Evolutionary conservation across 208 protist genomes (phyloP), one percentile per base, ranked within the genome.

Genomic region (Naegleria fowleri): DNA sequence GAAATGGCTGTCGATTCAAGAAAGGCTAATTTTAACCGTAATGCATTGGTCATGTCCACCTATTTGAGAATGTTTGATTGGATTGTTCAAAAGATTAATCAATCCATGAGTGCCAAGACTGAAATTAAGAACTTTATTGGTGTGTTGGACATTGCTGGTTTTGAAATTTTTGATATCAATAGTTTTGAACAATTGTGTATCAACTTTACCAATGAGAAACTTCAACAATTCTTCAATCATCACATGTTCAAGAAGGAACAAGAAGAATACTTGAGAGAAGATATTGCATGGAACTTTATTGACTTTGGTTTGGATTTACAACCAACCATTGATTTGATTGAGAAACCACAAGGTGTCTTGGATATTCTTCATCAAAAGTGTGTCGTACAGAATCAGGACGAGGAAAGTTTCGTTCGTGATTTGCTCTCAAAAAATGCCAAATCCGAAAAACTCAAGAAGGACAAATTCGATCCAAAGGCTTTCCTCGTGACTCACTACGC

Each of bases 161-260:
- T 99, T 91, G 98, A 99, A 93, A 97, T 97, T 90, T 99, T 99
- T 92, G 93, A 94, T 85, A 88, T 93, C 51, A 99, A 99, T 94
- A 96, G 94, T 93, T 99, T 99, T 92, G 98, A 99, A 94, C 97
- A 99, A 94, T 92, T 99, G 19, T 99, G 97, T 86, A 93, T 93
- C 92, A 93, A 93, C 55, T 90, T 93, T 79, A 92, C 92, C 1
- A 92, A 93, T 67, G 92, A 93, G 86, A 91, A 91, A 39, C 51
- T 93, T 5, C 92, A 93, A 88, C 86, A 91, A 84, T 92, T 93
- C 59, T 93, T 93, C 92, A 92, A 93, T 43, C 19, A 91, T 36
- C 92, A 93, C 87, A 92, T 93, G 59, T 93, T 93, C 51, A 83
- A 51, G 29, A 92, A 91, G 25, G 92, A 93, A 90, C 92, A 93